phyloP scores from a whole-genome alignment of 1,284 basidiomycete genomes.

The Trametes hirsuta region DNA sequence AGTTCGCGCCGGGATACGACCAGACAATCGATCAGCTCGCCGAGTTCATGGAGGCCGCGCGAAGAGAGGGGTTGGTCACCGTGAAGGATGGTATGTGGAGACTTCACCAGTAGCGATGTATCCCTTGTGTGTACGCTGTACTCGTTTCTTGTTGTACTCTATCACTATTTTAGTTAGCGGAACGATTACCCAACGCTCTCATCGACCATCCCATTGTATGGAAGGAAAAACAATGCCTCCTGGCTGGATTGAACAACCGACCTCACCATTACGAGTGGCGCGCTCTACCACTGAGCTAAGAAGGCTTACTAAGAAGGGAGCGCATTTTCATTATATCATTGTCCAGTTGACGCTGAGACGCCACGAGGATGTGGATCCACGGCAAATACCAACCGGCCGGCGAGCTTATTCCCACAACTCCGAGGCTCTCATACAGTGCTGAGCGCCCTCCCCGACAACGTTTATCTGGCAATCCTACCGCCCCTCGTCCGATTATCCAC shows the following conservation, averaged over 20 bases:
- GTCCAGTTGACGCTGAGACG: not conserved
- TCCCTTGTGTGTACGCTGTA: not conserved
- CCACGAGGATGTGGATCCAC: not conserved
- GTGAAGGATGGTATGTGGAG: conserved; percentile 77
- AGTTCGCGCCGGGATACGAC: conserved; percentile 79
- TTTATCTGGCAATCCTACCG: not conserved
- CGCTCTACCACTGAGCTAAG: conserved; percentile 42
- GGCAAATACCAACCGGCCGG: not conserved
- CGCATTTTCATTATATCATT: not conserved
- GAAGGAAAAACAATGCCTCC: conserved; percentile 28
- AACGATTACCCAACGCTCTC: not conserved
- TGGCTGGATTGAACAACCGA: conserved; percentile 52
- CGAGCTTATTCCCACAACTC: too few relatives aligned
- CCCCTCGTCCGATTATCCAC: too few relatives aligned
- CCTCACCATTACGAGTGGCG: conserved; percentile 47
- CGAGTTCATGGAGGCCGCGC: conserved; percentile 77
- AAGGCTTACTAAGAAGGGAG: conserved; percentile 22
- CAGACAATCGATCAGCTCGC: conserved; percentile 76
- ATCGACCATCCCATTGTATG: not conserved
- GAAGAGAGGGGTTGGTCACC: conserved; percentile 74
- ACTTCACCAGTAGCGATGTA: conserved; percentile 35
- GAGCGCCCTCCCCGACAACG: not conserved
- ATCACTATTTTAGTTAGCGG: not conserved
- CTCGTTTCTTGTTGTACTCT: not conserved
- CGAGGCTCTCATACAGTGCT: not conserved